A percentile compares a stretch with the other conserved stretches of the same genome.
These are phyloP conservation scores for Hypoxylon sp. DNA, from an alignment of 2,329 filamentous ascomycete genomes.

Conservation along the genomic window DNA sequence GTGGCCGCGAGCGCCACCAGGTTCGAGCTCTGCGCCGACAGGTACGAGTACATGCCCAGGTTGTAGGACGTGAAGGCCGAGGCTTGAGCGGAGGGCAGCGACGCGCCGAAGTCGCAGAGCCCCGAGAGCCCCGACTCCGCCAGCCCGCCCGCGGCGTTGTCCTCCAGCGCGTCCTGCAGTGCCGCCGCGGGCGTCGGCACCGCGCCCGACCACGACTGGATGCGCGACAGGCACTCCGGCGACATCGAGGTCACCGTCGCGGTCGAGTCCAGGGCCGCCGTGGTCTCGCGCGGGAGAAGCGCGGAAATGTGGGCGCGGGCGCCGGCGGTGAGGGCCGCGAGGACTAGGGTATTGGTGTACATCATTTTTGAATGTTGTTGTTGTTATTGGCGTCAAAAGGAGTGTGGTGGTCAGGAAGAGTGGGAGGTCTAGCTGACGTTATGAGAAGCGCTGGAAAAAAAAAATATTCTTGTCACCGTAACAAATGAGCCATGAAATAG, in stretches of 20 bases:
- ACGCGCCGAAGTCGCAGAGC: constrained; percentile 18
- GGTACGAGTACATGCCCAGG: constrained; percentile 35
- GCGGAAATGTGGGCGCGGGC: constrained; percentile 21
- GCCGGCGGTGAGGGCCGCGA: constrained; percentile 28
- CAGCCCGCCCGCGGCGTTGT: background rate
- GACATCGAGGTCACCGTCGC: constrained; percentile 18
- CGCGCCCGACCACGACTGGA: constrained; percentile 18
- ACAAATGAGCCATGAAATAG: constrained; percentile 5
- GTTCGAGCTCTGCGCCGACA: constrained; percentile 32
- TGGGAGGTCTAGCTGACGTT: constrained; percentile 6
- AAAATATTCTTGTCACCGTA: constrained; percentile 3
- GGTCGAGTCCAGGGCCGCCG: background rate
- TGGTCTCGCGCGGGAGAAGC: constrained; percentile 25
- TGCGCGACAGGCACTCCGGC: constrained; percentile 28
- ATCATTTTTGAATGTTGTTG: constrained; percentile 35
- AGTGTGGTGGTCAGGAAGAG: constrained; percentile 23
- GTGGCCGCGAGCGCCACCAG: constrained; percentile 22
- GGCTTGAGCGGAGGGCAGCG: constrained; percentile 5
- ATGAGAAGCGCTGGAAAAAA: constrained; percentile 1
- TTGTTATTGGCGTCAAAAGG: constrained; percentile 16
- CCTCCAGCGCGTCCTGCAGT: constrained; percentile 8
- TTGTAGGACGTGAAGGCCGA: constrained; percentile 28
- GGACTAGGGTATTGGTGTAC: constrained; percentile 27
- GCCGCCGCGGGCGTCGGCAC: constrained; percentile 27
- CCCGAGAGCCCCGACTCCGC: constrained; percentile 9